Evolutionary conservation across 257 asterid species (phyloP).

Genomic region (Solanum habrochaites): DNA sequence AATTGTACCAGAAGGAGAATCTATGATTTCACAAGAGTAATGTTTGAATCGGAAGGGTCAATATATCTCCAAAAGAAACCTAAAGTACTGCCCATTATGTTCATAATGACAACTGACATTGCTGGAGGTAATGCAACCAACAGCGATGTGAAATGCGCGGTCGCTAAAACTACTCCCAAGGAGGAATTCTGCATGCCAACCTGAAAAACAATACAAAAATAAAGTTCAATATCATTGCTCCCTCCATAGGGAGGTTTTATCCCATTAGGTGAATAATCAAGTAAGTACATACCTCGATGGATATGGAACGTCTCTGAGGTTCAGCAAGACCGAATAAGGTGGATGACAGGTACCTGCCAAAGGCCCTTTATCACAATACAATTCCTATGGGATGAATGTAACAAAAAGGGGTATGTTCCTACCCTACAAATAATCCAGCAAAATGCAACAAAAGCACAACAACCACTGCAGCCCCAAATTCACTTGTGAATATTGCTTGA

Average conservation of each 20-base stretch:
- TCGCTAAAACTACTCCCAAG: slow-evolving; percentile 81
- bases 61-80: slow-evolving; percentile 71
- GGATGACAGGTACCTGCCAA: slow-evolving; percentile 58
- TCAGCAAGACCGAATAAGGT: slow-evolving; percentile 71
- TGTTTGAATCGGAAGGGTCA: slow-evolving; percentile 33
- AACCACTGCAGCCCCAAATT: slow-evolving; percentile 49
- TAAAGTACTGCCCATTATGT: slow-evolving; percentile 81
- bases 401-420: slow-evolving; percentile 5
- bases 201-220: slow-evolving; percentile 15
- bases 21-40: background rate
- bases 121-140: slow-evolving; percentile 82
- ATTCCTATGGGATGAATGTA: background rate
- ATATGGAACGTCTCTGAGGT: slow-evolving; percentile 77
- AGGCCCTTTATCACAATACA: background rate
- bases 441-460: slow-evolving; percentile 66
- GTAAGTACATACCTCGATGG: slow-evolving; percentile 49
- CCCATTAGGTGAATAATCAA: background rate
- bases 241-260: background rate
- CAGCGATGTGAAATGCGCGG: slow-evolving; percentile 70
- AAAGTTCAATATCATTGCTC: background rate
- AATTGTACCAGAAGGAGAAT: background rate
- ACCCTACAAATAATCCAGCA: slow-evolving; percentile 90
- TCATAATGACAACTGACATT: slow-evolving; percentile 77
- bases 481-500: slow-evolving; percentile 43
- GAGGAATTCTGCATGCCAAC: slow-evolving; percentile 98